phyloP scores from a whole-genome alignment of 2,329 filamentous ascomycete genomes.

The Cephalotrichum gorgonifer region DNA sequence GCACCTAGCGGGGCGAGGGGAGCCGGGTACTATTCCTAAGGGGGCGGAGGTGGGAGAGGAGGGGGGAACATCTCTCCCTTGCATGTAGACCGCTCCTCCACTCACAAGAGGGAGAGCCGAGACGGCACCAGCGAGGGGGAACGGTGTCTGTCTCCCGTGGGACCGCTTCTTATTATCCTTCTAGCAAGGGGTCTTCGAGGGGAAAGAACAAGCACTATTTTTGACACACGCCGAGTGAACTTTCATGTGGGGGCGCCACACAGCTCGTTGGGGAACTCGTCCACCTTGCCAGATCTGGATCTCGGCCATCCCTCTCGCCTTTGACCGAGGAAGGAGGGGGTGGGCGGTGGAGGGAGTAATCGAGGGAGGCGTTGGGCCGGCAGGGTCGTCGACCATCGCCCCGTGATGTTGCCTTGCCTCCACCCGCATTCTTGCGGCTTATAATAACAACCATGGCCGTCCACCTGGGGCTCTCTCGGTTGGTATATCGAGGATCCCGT shows the following conservation, averaged over 20 bases:
- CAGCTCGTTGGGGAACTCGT: background rate
- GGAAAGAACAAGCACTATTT: background rate
- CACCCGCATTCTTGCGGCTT: background rate
- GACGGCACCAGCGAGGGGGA: background rate
- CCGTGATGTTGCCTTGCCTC: background rate
- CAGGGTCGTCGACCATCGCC: background rate
- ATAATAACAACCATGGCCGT: background rate
- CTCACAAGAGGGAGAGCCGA: background rate
- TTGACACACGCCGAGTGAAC: background rate
- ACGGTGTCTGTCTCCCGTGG: no score
- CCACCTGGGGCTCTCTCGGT: background rate
- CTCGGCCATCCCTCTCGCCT: background rate
- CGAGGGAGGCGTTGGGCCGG: background rate
- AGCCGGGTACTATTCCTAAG: no score
- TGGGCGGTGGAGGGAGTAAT: background rate
- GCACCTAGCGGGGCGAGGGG: background rate
- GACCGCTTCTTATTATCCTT: no score
- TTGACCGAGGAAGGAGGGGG: background rate
- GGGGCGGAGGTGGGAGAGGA: background rate
- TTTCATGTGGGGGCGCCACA: background rate
- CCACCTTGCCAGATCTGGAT: background rate
- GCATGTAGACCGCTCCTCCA: constrained; percentile 1
- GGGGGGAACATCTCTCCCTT: background rate
- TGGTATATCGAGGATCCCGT: background rate
- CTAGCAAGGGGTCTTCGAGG: background rate